phyloP scores from a whole-genome alignment of 2,329 filamentous ascomycete species.

The Ophiostoma ulmi region DNA sequence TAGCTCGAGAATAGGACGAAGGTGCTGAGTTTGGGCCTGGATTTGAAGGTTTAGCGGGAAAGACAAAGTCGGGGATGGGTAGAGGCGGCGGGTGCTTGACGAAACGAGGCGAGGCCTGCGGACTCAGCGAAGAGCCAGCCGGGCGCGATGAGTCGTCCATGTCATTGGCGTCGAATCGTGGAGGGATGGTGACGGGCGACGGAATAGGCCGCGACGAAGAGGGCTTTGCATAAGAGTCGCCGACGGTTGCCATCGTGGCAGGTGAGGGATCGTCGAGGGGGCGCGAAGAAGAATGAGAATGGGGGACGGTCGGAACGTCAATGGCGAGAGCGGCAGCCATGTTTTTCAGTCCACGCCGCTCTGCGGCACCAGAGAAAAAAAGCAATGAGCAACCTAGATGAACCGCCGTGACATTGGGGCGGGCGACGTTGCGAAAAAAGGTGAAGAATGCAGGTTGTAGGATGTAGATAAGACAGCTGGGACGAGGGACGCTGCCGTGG shows the following conservation, averaged over 20 bases:
- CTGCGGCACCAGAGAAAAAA: constrained; percentile 41
- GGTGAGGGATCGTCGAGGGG: background rate
- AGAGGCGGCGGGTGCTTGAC: constrained; percentile 34
- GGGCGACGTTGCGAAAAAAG: background rate
- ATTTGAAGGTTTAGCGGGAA: constrained; percentile 48
- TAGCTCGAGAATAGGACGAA: constrained; percentile 45
- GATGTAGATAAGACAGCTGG: background rate
- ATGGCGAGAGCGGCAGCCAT: constrained; percentile 35
- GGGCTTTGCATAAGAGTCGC: constrained; percentile 25
- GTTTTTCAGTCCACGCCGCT: constrained; percentile 39
- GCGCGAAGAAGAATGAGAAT: constrained; percentile 1
- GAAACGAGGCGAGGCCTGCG: constrained; percentile 34
- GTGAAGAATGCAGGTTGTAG: background rate
- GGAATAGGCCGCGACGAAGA: constrained; percentile 29
- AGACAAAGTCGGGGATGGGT: constrained; percentile 58
- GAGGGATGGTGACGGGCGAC: constrained; percentile 31
- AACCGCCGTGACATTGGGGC: constrained; percentile 38
- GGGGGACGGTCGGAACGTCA: constrained; percentile 17
- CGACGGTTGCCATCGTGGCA: constrained; percentile 13
- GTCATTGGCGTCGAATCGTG: constrained; percentile 30
- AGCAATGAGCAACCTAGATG: constrained; percentile 39
- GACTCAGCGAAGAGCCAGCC: constrained; percentile 29
- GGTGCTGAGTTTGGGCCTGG: constrained; percentile 46
- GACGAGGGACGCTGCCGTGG: background rate
- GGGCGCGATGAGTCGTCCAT: constrained; percentile 24